A percentile compares a stretch with the other conserved stretches of the same genome.
These are phyloP conservation scores for Trypanosoma mega DNA, from an alignment of 208 protist genomes.

Conservation along the genomic window DNA sequence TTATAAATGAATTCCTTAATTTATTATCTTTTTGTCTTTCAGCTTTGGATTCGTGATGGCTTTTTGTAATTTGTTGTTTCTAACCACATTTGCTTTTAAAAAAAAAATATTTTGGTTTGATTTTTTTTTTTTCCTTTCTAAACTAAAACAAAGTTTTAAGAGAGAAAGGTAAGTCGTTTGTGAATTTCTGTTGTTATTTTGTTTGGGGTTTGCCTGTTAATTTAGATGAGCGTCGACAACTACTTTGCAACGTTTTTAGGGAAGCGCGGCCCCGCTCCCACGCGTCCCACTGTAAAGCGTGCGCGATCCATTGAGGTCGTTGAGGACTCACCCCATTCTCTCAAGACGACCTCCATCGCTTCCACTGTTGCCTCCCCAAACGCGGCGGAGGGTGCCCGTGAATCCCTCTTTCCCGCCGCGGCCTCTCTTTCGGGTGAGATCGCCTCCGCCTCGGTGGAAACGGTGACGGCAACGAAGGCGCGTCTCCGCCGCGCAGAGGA, in stretches of 20 bases:
- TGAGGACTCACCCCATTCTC: background rate
- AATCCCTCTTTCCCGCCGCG: background rate
- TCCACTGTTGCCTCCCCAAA: conserved; percentile 11
- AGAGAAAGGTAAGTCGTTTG: conserved; percentile 13
- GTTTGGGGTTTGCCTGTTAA: background rate
- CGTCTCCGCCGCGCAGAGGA: too few species aligned
- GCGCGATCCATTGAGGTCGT: conserved; percentile 1
- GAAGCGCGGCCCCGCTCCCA: background rate
- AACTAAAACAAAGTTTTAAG: too few species aligned
- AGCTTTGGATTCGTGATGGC: too few species aligned
- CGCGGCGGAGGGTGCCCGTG: background rate
- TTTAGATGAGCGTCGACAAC: conserved; percentile 23
- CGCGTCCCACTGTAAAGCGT: conserved; percentile 8
- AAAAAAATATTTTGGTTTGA: too few species aligned
- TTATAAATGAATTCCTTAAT: too few species aligned
- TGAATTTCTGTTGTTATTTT: conserved; percentile 11
- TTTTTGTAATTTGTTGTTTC: too few species aligned
- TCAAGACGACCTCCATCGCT: background rate
- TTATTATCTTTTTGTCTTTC: too few species aligned
- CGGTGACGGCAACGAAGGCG: too few species aligned
- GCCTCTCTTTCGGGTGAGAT: background rate
- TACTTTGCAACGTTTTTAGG: conserved; percentile 16
- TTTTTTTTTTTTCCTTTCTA: too few species aligned
- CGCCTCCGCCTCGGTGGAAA: too few species aligned
- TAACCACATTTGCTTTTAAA: too few species aligned